phyloP scores from a whole-genome alignment of 192 early-diverging fungal species.

The Chytriomyces hyalinus region DNA sequence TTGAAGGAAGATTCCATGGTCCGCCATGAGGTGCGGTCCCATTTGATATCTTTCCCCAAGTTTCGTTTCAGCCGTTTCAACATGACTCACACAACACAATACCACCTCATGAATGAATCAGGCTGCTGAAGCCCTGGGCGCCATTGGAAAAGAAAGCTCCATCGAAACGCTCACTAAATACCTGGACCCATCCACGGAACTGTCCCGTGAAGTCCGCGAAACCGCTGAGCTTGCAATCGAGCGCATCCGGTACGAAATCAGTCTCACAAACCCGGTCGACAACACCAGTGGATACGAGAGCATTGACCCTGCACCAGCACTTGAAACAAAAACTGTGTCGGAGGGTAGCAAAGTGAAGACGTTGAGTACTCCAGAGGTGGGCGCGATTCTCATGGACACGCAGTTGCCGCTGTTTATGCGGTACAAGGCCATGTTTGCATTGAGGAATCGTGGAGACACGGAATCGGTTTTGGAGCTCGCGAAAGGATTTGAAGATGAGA shows the following conservation, averaged over 20 bases:
- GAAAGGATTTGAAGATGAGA: slow-evolving; percentile 79
- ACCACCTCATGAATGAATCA: slow-evolving; percentile 19
- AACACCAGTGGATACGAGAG: slow-evolving; percentile 66
- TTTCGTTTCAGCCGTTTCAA: background rate
- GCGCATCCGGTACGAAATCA: slow-evolving; percentile 76
- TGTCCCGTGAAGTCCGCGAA: slow-evolving; percentile 80
- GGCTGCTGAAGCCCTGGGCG: slow-evolving; percentile 95
- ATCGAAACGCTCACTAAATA: slow-evolving; percentile 78
- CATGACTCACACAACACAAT: background rate
- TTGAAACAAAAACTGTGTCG: slow-evolving; percentile 41
- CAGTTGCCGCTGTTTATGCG: slow-evolving; percentile 83
- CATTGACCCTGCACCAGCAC: slow-evolving; percentile 91
- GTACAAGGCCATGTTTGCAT: slow-evolving; percentile 93
- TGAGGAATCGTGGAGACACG: slow-evolving; percentile 82
- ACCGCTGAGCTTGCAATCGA: slow-evolving; percentile 91
- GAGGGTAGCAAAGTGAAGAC: slow-evolving; percentile 37
- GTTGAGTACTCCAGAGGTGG: slow-evolving; percentile 69
- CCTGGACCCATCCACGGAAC: slow-evolving; percentile 64
- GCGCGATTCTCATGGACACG: slow-evolving; percentile 68
- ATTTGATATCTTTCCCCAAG: background rate
- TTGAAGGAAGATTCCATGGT: slow-evolving; percentile 88
- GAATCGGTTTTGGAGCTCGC: slow-evolving; percentile 82
- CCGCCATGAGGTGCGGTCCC: slow-evolving; percentile 76
- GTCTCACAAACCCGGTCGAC: background rate
- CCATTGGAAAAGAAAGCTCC: slow-evolving; percentile 76